Evolutionary conservation across 192 early-diverging fungal genomes (phyloP), one percentile per base, ranked within the genome.

Genomic region (Coemansia sp.): DNA sequence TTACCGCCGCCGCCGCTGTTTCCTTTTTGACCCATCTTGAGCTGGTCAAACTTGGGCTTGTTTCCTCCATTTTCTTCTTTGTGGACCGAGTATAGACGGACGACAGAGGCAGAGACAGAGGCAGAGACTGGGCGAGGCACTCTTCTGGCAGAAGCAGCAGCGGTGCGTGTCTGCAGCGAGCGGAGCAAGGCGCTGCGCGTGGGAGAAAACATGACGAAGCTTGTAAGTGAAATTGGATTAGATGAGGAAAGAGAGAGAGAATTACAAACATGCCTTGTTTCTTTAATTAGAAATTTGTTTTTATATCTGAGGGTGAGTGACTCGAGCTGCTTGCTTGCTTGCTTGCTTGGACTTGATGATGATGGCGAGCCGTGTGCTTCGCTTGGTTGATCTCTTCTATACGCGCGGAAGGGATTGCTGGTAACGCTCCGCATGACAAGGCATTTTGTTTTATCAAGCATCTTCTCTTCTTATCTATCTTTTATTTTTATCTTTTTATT

Each of bases 11-110:
- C 65, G 38, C 59, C 42, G 43, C 37, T 20, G n/a, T n/a, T n/a
- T n/a, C 31, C 53, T 24, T 41, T 61, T 29, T 81, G 78, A 14
- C 78, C 78, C 78, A 81, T 74, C 12, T n/a, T 70, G 17, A 51
- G 37, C 40, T 71, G 78, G 66, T 74, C 58, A 4, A 56, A 25
- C 37, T 64, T 70, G 39, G 53, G 53, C 32, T 62, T 62, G 10
- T 54, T 20, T 4, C 43, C 15, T 15, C 27, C 11, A 11, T 12
- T 14, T 8, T 49, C 47, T 25, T 25, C 25, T 7, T 3, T 20
- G 47, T 3, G 60, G 47, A 25, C 59, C 61, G 61, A 38, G 68
- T 59, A 64, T 15, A 59, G 45, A 1, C 58, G 66, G 19, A 49
- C 1, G 22, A n/a, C 17, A 6, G 60, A n/a, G 6, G n/a, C n/a